Conservation (phyloP, 2,329 filamentous ascomycete species). For the Didymella keratinophila region DNA sequence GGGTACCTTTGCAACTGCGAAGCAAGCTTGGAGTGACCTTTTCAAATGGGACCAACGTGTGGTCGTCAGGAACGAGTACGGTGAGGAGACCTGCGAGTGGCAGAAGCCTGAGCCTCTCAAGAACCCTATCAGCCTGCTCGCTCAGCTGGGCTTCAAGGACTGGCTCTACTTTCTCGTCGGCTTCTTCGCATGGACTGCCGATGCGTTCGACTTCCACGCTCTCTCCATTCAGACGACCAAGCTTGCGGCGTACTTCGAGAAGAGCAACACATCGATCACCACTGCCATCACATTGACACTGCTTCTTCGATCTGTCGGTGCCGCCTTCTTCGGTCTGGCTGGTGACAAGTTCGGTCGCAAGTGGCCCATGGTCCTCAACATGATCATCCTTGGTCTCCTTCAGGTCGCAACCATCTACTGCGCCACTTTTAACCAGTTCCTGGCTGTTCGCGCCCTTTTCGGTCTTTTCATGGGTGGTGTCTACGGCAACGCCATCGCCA, state of each 20-base stretch:
- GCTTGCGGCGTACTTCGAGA: conserved; percentile 66
- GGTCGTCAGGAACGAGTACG: conserved; percentile 68
- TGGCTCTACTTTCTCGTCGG: conserved; percentile 81
- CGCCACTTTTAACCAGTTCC: conserved; percentile 73
- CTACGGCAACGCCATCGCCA: conserved; percentile 79
- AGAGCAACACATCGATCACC: conserved; percentile 72
- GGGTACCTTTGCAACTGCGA: conserved; percentile 70
- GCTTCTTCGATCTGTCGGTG: conserved; percentile 76
- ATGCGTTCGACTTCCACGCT: conserved; percentile 85
- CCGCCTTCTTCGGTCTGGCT: conserved; percentile 76
- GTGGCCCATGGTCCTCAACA: conserved; percentile 84
- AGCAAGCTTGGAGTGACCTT: conserved; percentile 69
- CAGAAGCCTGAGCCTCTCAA: conserved; percentile 69
- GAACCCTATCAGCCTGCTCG: conserved; percentile 75
- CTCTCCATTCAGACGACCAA: conserved; percentile 80
- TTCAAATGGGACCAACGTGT: conserved; percentile 79
- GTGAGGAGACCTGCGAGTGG: conserved; percentile 73
- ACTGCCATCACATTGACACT: conserved; percentile 80
- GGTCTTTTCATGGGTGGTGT: conserved; percentile 84
- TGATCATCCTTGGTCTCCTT: conserved; percentile 73
- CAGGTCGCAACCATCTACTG: conserved; percentile 83
- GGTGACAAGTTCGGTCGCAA: conserved; percentile 83
- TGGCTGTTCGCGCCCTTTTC: conserved; percentile 76
- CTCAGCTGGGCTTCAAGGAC: conserved; percentile 68
- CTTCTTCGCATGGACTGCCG: conserved; percentile 78